A percentile compares a stretch with the other conserved stretches of the same genome.
Conservation (phyloP, 768 basidiomycete species). For the Amanita exitialis region DNA sequence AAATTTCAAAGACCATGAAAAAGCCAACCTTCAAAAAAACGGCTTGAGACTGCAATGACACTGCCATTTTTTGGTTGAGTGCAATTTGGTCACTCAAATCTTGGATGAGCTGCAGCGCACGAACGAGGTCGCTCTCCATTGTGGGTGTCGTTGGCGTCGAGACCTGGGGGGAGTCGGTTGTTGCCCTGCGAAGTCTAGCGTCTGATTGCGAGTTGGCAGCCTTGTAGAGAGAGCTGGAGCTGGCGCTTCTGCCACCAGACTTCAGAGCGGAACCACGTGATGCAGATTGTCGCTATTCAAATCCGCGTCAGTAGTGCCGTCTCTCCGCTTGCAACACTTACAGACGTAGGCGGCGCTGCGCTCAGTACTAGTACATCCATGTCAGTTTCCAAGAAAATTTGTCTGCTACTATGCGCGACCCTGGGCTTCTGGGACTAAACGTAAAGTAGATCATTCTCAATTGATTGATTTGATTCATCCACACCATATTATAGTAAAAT, state of each 20-base stretch:
- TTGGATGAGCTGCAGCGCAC: conserved; percentile 70
- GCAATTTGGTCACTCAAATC: conserved; percentile 80
- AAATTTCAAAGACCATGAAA: conserved; percentile 7
- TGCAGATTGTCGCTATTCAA: not conserved
- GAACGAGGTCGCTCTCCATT: conserved; percentile 63
- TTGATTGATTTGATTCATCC: no score
- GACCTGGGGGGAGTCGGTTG: conserved; percentile 7
- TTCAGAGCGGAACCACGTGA: conserved; percentile 1
- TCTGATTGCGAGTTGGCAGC: not conserved
- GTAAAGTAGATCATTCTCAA: no score
- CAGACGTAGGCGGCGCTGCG: not conserved
- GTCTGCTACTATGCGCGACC: not conserved
- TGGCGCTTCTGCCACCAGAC: not conserved
- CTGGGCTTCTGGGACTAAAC: not conserved
- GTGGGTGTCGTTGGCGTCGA: conserved; percentile 1
- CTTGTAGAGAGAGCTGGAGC: not conserved
- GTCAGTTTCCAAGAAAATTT: not conserved
- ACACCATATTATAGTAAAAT: no score
- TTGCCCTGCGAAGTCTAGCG: not conserved
- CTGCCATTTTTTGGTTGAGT: conserved; percentile 71
- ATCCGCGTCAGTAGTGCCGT: not conserved
- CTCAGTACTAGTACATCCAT: not conserved
- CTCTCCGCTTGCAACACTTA: not conserved
- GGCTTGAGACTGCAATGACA: conserved; percentile 57
- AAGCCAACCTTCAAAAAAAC: conserved; percentile 57